Percentiles rank a stretch among this genome's conserved stretches.
phyloP scores from a whole-genome alignment of 2,329 filamentous ascomycete species.

The Monilinia vaccinii-corymbosi region DNA sequence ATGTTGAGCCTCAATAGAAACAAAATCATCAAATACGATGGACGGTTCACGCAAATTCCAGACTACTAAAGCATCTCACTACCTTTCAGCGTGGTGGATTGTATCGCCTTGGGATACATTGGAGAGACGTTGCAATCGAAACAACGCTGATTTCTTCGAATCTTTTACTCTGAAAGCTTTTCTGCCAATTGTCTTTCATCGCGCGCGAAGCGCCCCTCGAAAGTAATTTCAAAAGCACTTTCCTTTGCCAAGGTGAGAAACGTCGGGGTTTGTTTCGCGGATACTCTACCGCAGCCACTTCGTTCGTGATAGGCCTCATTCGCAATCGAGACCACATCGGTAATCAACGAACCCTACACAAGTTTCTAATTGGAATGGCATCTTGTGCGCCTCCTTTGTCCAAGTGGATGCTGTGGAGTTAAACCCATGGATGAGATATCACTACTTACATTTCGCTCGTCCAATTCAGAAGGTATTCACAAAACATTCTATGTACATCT shows the following conservation, averaged over 20 bases:
- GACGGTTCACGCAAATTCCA: not conserved
- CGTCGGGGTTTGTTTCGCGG: not conserved
- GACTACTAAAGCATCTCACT: not conserved
- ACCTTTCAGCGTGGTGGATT: not conserved
- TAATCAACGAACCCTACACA: conserved; percentile 1
- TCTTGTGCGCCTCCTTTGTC: conserved; percentile 4
- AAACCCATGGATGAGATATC: not conserved
- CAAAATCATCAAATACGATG: not conserved
- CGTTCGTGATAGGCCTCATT: conserved; percentile 6
- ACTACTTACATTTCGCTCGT: not conserved
- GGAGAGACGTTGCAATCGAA: not conserved
- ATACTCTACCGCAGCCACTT: conserved; percentile 7
- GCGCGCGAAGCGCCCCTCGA: not conserved
- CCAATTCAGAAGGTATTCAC: not conserved
- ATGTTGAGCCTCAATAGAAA: conserved; percentile 11
- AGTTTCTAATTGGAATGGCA: not conserved
- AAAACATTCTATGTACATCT: not conserved
- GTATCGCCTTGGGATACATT: not conserved
- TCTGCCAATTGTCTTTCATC: not conserved
- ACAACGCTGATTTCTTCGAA: not conserved
- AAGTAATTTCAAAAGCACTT: not conserved
- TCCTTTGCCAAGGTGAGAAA: not conserved
- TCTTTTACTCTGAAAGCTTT: not conserved
- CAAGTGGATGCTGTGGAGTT: conserved; percentile 7
- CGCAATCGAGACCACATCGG: conserved; percentile 2